Base-by-base conservation (phyloP, 2,329 filamentous ascomycete species). In the Diaporthe vexans region DNA sequence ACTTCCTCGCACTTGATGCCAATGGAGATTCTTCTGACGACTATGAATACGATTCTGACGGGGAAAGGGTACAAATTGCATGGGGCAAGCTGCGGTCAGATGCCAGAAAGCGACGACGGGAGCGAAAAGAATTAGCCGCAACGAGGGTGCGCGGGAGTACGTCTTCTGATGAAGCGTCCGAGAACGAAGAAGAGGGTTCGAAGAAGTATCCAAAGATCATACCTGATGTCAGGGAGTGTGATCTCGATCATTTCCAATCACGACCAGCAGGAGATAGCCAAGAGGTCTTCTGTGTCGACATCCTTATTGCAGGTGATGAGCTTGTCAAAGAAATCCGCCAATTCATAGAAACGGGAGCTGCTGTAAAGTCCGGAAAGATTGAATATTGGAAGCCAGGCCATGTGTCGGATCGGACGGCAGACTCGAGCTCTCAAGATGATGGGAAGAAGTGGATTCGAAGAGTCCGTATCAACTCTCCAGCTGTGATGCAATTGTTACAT, bases 371-470 rank as follows among this genome's bases (percentile, higher is more conserved):
- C 9, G 68, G 68, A 2, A 10, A 0, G 33, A 11, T 48, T 2
- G 1, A 40, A 1, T 35, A 4, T 4, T 58, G 68, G 68, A 58
- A 48, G 68, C 52, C 68, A 17, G 11, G 3, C 2, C 19, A 19
- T 5, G 19, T 17, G 13, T 0, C 52, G 0, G n/a, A 19, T 3
- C 24, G 15, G 24, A 5, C 4, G 0, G 24, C 6, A 35, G 17
- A 26, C 1, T 2, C 13, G 0, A 26, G 2, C n/a, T 8, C 54
- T 4, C 13, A 35, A 7, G 3, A 11, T 0, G 13, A 1, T 2
- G 29, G 8, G 0, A 21, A 43, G 19, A 71, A 71, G 33, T 71
- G 56, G 29, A 61, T 71, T n/a, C 43, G 69, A 35, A 26, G 13
- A 5, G 40, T 71, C 1, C 26, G 69, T 7, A 51, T 71, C 37